Conservation (phyloP, 2,329 filamentous ascomycete genomes). For the Didymella pomorum region DNA sequence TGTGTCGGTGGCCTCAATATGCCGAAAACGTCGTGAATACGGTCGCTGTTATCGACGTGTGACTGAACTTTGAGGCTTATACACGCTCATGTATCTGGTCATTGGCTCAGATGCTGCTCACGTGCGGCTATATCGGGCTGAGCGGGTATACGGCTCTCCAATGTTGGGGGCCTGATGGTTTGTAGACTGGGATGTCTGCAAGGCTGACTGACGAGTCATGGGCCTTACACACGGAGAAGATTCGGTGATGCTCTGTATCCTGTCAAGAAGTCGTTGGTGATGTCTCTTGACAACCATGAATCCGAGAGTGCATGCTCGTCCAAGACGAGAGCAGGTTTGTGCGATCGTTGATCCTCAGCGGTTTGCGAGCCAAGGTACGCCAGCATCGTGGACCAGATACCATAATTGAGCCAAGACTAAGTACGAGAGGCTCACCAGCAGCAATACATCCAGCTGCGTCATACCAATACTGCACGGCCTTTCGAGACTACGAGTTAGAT, state of each 20-base stretch:
- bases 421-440: background rate
- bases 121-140: conserved; percentile 4
- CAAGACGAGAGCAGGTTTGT: background rate
- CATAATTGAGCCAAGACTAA: background rate
- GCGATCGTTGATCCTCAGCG: background rate
- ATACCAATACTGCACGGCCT: conserved; percentile 4
- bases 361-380: background rate
- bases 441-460: background rate
- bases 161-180: conserved; percentile 7
- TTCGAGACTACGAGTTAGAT: background rate
- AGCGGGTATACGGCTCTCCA: conserved; percentile 17
- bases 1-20: background rate
- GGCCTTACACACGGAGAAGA: background rate
- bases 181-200: background rate
- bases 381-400: background rate
- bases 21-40: conserved; percentile 1
- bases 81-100: background rate
- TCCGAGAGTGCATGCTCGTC: background rate
- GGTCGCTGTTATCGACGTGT: background rate
- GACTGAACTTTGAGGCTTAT: background rate
- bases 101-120: conserved; percentile 9
- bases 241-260: background rate
- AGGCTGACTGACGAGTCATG: conserved; percentile 16
- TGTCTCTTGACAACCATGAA: background rate
- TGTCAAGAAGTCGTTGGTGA: background rate